Evolutionary conservation across 2,329 filamentous ascomycete genomes (phyloP).

Genomic region (Helotiales sp.): DNA sequence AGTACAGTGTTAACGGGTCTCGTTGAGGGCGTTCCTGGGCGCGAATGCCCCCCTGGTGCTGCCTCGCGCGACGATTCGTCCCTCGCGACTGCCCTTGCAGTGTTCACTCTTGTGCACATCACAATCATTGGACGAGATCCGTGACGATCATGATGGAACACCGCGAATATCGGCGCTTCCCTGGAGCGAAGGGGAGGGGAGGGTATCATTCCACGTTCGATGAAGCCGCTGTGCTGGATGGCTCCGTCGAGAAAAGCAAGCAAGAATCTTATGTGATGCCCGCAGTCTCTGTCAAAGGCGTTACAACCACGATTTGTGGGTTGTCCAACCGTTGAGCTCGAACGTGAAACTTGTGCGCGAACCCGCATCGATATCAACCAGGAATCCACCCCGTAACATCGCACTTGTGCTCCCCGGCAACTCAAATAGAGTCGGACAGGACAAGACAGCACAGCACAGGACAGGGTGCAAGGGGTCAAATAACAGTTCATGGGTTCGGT

Average conservation of each 20-base stretch:
- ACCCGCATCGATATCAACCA: background rate
- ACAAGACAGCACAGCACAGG: background rate
- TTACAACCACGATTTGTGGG: no score
- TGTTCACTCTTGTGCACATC: background rate
- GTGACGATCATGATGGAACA: background rate
- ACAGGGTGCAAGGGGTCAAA: constrained; percentile 8
- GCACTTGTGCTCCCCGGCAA: constrained; percentile 1
- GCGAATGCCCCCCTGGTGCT: background rate
- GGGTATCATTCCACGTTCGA: no score
- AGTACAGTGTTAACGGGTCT: no score
- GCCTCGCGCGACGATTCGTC: background rate
- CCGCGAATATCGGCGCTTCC: background rate
- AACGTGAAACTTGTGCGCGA: no score
- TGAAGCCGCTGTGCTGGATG: no score
- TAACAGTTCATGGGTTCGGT: constrained; percentile 1
- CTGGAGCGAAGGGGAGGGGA: no score
- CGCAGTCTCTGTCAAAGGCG: no score
- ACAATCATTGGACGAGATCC: background rate
- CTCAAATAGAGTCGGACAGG: constrained; percentile 12
- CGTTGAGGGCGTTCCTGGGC: no score
- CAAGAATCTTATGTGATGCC: no score
- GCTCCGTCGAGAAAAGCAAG: no score
- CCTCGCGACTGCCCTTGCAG: background rate
- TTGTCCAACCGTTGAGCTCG: no score
- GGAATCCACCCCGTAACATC: background rate